phyloP scores from a whole-genome alignment of 1,139 yeast species.

The Maudiozyma humilis region DNA sequence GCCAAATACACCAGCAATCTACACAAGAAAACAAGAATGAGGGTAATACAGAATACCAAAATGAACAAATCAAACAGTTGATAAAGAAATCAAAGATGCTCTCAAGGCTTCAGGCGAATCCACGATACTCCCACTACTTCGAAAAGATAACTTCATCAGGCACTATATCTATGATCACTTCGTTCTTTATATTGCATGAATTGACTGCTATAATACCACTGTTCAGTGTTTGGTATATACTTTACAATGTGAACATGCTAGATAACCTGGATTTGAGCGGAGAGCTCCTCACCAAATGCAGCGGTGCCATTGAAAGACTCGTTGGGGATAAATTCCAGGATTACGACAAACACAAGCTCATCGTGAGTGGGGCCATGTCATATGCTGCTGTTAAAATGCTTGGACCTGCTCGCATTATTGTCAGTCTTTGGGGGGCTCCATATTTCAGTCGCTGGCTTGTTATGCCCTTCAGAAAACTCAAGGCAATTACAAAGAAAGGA shows the following conservation, averaged over 20 bases:
- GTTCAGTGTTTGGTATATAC: constrained; percentile 63
- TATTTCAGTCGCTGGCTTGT: constrained; percentile 22
- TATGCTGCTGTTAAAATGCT: constrained; percentile 63
- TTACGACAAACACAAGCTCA: constrained; percentile 31
- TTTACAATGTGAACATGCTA: constrained; percentile 46
- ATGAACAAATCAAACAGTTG: constrained; percentile 19
- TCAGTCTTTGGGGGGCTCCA: constrained; percentile 32
- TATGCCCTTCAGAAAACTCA: constrained; percentile 18
- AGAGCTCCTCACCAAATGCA: constrained; percentile 18
- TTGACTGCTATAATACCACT: constrained; percentile 76
- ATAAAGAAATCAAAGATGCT: constrained; percentile 22
- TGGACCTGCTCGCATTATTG: constrained; percentile 28
- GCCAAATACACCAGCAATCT: background rate
- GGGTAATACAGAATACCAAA: background rate
- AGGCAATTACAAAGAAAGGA: background rate
- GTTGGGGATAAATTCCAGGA: constrained; percentile 23
- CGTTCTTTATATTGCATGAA: constrained; percentile 78
- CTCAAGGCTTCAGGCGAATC: constrained; percentile 10
- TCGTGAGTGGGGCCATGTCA: constrained; percentile 82
- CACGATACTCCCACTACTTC: constrained; percentile 15
- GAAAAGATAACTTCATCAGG: constrained; percentile 34
- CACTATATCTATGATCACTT: constrained; percentile 61
- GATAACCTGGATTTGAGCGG: constrained; percentile 20
- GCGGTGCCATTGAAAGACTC: constrained; percentile 25
- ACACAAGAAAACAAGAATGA: background rate